Percentiles rank a stretch among this genome's conserved stretches.
phyloP scores from a whole-genome alignment of 2,329 filamentous ascomycete genomes.

The Bimuria novae-zelandiae region DNA sequence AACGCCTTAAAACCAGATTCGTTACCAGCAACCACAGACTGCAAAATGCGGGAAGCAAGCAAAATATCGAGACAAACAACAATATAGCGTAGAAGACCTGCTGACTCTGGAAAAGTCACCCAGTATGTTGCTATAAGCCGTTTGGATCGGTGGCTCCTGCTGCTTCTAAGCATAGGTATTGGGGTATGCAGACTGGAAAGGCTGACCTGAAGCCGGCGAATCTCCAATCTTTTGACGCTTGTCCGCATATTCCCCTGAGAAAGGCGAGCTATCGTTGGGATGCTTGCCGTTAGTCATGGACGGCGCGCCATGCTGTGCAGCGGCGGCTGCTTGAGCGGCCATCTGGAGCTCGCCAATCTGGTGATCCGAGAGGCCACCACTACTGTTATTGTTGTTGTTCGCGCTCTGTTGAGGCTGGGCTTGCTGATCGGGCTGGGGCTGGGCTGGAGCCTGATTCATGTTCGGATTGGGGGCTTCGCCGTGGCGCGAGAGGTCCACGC shows the following conservation, averaged over 20 bases:
- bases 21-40: no score
- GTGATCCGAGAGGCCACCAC: constrained; percentile 42
- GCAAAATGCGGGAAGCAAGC: no score
- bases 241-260: constrained; percentile 37
- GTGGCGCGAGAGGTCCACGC: constrained; percentile 70
- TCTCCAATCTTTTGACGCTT: constrained; percentile 43
- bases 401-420: constrained; percentile 27
- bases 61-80: no score
- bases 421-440: constrained; percentile 22
- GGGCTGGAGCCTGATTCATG: constrained; percentile 26
- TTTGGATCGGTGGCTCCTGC: constrained; percentile 25
- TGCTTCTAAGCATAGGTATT: constrained; percentile 38
- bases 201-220: constrained; percentile 41
- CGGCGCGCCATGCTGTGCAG: constrained; percentile 40
- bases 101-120: no score
- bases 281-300: constrained; percentile 40
- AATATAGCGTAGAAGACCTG: no score
- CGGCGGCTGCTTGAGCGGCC: constrained; percentile 43
- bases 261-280: constrained; percentile 37
- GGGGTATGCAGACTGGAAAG: constrained; percentile 26
- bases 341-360: constrained; percentile 46
- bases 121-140: constrained; percentile 8
- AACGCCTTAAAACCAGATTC: no score
- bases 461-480: constrained; percentile 32
- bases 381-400: constrained; percentile 37